A percentile compares a stretch with the other conserved stretches of the same genome.
These are phyloP conservation scores for Podospora pseudocomata DNA, from an alignment of 495 filamentous ascomycete genomes.

Conservation along the genomic window DNA sequence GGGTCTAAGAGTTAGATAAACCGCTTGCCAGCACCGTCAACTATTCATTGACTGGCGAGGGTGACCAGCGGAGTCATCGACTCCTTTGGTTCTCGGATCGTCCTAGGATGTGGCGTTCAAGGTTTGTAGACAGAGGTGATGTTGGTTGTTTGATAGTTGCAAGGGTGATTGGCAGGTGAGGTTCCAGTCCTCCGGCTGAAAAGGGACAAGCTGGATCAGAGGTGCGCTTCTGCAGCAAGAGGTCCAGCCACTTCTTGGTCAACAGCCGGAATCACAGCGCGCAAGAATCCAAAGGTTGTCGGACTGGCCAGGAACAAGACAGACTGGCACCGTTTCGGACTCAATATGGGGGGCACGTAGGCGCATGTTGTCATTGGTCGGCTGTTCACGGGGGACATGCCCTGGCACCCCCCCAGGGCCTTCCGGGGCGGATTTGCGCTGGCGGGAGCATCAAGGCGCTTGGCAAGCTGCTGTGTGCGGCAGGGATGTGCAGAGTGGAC, in stretches of 20 bases:
- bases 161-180: constrained; percentile 8
- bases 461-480: constrained; percentile 15
- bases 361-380: constrained; percentile 20
- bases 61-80: constrained; percentile 27
- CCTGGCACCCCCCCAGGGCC: constrained; percentile 4
- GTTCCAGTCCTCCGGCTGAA: constrained; percentile 18
- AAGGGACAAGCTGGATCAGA: constrained; percentile 1
- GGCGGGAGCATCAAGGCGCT: constrained; percentile 13
- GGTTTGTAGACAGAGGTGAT: background rate
- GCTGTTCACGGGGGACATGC: constrained; percentile 5
- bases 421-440: constrained; percentile 11
- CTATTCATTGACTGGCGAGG: constrained; percentile 22
- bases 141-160: background rate
- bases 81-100: background rate
- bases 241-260: background rate
- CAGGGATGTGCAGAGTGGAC: constrained; percentile 9
- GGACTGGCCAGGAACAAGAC: constrained; percentile 32
- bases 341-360: constrained; percentile 21
- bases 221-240: background rate
- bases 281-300: constrained; percentile 18
- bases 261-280: constrained; percentile 28
- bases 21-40: constrained; percentile 30
- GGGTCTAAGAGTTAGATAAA: constrained; percentile 1
- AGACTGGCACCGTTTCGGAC: constrained; percentile 29
- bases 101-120: background rate